These are phyloP conservation scores for Teunomyces stri DNA, from an alignment of 805 yeast genomes.

Conservation along the genomic window DNA sequence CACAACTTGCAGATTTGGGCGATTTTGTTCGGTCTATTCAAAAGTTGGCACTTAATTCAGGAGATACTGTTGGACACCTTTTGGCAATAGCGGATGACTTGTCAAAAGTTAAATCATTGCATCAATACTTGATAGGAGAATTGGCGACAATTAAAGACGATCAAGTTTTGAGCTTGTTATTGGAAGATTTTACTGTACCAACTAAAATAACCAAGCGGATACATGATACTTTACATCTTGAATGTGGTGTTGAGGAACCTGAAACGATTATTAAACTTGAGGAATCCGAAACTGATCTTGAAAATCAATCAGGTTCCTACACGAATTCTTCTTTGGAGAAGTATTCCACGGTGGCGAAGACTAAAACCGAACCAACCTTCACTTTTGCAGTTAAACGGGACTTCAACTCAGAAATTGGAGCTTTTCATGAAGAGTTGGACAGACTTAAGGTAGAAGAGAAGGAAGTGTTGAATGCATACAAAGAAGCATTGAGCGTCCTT, in stretches of 20 bases:
- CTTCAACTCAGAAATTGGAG: constrained; percentile 26
- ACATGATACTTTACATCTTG: constrained; percentile 26
- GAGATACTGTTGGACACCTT: constrained; percentile 31
- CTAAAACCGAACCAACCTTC: constrained; percentile 9
- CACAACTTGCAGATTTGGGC: constrained; percentile 43
- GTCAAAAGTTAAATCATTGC: constrained; percentile 16
- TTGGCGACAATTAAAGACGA: constrained; percentile 17
- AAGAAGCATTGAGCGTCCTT: constrained; percentile 15
- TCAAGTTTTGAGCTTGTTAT: constrained; percentile 20
- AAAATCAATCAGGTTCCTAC: constrained; percentile 16
- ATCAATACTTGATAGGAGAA: constrained; percentile 18
- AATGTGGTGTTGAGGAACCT: constrained; percentile 6
- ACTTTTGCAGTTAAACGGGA: constrained; percentile 34
- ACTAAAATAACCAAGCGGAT: constrained; percentile 42
- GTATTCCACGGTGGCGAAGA: constrained; percentile 15
- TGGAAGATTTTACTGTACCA: constrained; percentile 37
- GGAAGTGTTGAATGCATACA: constrained; percentile 18
- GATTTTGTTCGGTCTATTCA: constrained; percentile 64
- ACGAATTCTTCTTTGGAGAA: constrained; percentile 17
- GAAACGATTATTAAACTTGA: constrained; percentile 1
- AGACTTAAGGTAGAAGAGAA: constrained; percentile 25
- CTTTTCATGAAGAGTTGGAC: constrained; percentile 33
- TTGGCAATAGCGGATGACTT: constrained; percentile 33
- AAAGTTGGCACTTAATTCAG: constrained; percentile 39
- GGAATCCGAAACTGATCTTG: constrained; percentile 2